Evolutionary conservation across 2,329 filamentous ascomycete species (phyloP).

Genomic region (Cordyceps militaris): DNA sequence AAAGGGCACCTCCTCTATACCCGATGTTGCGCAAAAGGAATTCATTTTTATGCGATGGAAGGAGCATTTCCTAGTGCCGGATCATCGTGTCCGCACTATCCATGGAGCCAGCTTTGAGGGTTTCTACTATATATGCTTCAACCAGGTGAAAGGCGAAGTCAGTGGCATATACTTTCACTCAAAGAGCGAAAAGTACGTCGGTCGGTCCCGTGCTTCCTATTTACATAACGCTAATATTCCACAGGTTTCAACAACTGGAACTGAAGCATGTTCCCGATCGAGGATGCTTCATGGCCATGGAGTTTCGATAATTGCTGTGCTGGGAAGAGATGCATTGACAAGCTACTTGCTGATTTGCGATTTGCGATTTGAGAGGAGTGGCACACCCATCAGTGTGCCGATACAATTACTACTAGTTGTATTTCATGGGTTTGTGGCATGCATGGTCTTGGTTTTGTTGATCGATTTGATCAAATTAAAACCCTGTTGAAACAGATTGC

Average conservation of each 20-base stretch:
- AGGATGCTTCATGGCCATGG: conserved; percentile 78
- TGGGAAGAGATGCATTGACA: background rate
- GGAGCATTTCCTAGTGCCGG: conserved; percentile 92
- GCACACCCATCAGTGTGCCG: background rate
- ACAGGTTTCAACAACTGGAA: conserved; percentile 85
- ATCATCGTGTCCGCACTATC: conserved; percentile 86
- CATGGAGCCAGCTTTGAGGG: conserved; percentile 94
- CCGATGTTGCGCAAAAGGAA: conserved; percentile 72
- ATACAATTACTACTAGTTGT: background rate
- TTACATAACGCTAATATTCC: background rate
- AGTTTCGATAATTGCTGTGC: conserved; percentile 51
- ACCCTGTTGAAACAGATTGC: background rate
- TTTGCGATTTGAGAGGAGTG: background rate
- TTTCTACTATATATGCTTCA: conserved; percentile 99
- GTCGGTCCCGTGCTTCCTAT: no score
- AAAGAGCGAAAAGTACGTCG: conserved; percentile 87
- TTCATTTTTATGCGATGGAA: conserved; percentile 99
- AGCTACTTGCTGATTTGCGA: background rate
- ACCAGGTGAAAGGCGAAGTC: conserved; percentile 78
- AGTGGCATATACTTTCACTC: conserved; percentile 97
- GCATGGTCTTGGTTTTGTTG: conserved; percentile 6
- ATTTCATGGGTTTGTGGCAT: conserved; percentile 1
- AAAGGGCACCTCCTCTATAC: conserved; percentile 49
- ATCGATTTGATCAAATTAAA: background rate
- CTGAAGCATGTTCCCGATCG: conserved; percentile 79